Evolutionary conservation across 2,329 filamentous ascomycete species (phyloP), one percentile per base, ranked within the genome.

Genomic region (Botrytis porri): DNA sequence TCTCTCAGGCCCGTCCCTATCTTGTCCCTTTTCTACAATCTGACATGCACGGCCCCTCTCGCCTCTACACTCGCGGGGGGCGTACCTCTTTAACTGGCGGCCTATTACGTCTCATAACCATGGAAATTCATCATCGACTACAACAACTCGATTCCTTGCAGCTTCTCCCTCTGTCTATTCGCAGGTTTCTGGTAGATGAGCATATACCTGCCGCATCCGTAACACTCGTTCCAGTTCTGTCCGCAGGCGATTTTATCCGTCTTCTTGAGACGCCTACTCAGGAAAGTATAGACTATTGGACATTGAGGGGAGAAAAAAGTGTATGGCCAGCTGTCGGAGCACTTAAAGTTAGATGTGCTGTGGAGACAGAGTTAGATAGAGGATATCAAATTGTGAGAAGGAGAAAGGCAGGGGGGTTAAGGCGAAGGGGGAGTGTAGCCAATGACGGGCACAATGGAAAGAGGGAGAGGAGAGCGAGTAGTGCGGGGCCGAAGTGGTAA

Each of bases 291-390:
- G 89, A 93, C 73, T 92, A 95, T 77, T 98, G 95, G 95, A 94
- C 97, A 71, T 82, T 90, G 45, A 87, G 92, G 71, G 95, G 95
- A 1, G 95, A 98, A 82, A 85, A 90, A 75, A 95, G 93, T 76
- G 94, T 97, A 0, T 98, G 95, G 95, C 95, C 95, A 0, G 93
- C 94, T 3, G 89, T 97, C 4, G 90, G 90, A 45, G 93, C 94
- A 22, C 83, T 98, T 75, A 91, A 92, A 77, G 90, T 97, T 10
- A 85, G 95, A 10, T 96, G 93, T 81, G 92, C 91, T 7, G 88
- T 98, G 12, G 95, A 98, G 82, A 91, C 94, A 72, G 94, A 97
- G 80, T 85, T 98, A 18, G 95, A 98, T 81, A 85, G 90, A 64
- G 92, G 93, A 0, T 98, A 97, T 81, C 93, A 97, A 81, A 85